A percentile compares a stretch with the other conserved stretches of the same genome.
Conservation (phyloP, 768 basidiomycete species). For the Tremella fuciformis region DNA sequence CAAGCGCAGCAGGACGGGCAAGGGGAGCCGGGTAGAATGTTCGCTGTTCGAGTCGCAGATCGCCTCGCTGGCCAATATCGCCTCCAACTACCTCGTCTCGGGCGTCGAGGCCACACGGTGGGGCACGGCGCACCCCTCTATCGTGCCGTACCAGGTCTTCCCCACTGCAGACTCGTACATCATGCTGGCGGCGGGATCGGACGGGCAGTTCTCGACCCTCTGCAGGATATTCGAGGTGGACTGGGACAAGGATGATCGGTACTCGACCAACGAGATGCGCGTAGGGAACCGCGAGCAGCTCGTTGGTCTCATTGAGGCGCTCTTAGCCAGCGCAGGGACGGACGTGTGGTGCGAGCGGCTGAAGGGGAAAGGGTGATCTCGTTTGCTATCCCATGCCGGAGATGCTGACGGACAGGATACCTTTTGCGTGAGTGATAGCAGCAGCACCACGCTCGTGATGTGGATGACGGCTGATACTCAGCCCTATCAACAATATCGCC, state of each 20-base stretch:
- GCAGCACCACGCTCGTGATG: not conserved
- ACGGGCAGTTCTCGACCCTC: constrained; percentile 75
- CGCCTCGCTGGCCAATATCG: constrained; percentile 86
- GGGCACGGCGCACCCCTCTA: constrained; percentile 90
- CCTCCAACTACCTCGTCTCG: constrained; percentile 85
- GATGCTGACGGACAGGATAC: constrained; percentile 56
- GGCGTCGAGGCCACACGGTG: constrained; percentile 76
- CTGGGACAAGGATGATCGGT: constrained; percentile 63
- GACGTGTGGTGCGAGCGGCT: constrained; percentile 73
- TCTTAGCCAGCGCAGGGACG: constrained; percentile 60
- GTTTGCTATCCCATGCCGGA: constrained; percentile 51
- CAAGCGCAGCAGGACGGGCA: constrained; percentile 75
- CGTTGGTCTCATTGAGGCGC: constrained; percentile 34
- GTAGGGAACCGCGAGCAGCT: constrained; percentile 73
- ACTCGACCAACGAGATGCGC: constrained; percentile 69
- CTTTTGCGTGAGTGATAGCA: constrained; percentile 26
- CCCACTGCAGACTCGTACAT: constrained; percentile 80
- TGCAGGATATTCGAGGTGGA: constrained; percentile 59
- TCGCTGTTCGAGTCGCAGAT: constrained; percentile 89
- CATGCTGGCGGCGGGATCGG: constrained; percentile 91
- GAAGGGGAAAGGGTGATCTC: constrained; percentile 67
- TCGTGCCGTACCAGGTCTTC: constrained; percentile 91
- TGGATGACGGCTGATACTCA: constrained; percentile 13
- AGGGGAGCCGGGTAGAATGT: constrained; percentile 87
- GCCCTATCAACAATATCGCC: constrained; percentile 83